A percentile compares a stretch with the other conserved stretches of the same genome.
Evolutionary conservation across 2,329 filamentous ascomycete genomes (phyloP).

Genomic region (Fusarium staphyleae): DNA sequence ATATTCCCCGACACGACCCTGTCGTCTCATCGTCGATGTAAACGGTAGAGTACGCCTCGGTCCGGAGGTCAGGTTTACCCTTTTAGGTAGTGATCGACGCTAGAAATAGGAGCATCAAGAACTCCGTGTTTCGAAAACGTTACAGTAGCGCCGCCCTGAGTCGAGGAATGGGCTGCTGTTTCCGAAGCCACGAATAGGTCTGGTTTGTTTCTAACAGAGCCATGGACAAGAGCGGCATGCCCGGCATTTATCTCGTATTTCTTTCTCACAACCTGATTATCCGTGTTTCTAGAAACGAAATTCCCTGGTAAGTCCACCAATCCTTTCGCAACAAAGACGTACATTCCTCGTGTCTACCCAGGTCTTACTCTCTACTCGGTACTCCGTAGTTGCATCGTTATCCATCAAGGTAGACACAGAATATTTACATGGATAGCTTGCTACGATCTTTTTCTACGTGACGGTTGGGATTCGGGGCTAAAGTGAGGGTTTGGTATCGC

Average conservation of each 20-base stretch:
- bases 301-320: no score
- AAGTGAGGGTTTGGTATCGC: no score
- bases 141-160: background rate
- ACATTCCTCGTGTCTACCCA: no score
- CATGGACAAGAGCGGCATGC: background rate
- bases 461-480: no score
- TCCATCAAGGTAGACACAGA: no score
- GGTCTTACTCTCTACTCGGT: no score
- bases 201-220: background rate
- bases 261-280: no score
- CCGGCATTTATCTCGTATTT: background rate
- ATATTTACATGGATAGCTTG: no score
- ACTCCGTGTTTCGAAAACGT: background rate
- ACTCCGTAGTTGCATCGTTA: no score
- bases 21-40: conserved; percentile 3
- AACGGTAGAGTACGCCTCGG: background rate
- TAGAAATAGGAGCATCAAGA: background rate
- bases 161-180: background rate
- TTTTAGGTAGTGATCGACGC: background rate
- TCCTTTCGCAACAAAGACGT: no score
- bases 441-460: no score
- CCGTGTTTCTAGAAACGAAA: no score
- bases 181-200: background rate
- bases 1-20: conserved; percentile 10
- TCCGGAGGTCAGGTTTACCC: background rate